These are phyloP conservation scores for Botryotinia globosa DNA, from an alignment of 2,329 filamentous ascomycete genomes.

Conservation along the genomic window DNA sequence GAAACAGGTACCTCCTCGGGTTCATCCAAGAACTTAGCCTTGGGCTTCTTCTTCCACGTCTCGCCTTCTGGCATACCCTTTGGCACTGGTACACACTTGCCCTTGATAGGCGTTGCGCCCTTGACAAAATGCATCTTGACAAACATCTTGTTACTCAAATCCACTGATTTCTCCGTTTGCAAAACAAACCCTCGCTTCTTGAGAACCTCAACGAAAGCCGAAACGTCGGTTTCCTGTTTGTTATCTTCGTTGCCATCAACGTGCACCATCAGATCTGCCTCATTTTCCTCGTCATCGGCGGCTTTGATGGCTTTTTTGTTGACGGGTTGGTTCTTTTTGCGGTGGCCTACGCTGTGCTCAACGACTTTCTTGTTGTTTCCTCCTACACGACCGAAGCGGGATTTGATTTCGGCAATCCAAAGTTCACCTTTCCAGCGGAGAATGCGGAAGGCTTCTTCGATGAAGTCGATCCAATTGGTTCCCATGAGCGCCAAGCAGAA, in stretches of 20 bases:
- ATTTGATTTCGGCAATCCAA: conserved; percentile 97
- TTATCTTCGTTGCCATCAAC: conserved; percentile 65
- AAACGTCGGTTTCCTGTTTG: conserved; percentile 77
- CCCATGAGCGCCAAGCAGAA: conserved; percentile 98
- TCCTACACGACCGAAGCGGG: conserved; percentile 69
- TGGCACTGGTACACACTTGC: conserved; percentile 61
- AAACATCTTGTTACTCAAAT: conserved; percentile 96
- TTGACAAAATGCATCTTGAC: conserved; percentile 96
- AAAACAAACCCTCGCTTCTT: conserved; percentile 80
- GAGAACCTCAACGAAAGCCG: conserved; percentile 81
- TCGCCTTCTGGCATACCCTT: conserved; percentile 51
- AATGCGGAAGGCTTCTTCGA: conserved; percentile 92
- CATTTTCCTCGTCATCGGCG: conserved; percentile 47
- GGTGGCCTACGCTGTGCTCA: conserved; percentile 69
- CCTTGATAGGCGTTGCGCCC: conserved; percentile 67
- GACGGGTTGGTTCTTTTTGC: conserved; percentile 50
- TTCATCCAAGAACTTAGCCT: conserved; percentile 71
- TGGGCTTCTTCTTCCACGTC: conserved; percentile 67
- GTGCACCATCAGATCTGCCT: conserved; percentile 62
- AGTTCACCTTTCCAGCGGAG: conserved; percentile 92
- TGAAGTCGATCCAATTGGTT: conserved; percentile 95
- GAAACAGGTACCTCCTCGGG: conserved; percentile 56
- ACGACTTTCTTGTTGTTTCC: conserved; percentile 50
- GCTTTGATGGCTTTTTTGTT: conserved; percentile 45
- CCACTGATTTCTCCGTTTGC: conserved; percentile 62